A percentile compares a stretch with the other conserved stretches of the same genome.
Conservation (phyloP, 2,329 filamentous ascomycete species). For the Beauveria scarabaeidicola region DNA sequence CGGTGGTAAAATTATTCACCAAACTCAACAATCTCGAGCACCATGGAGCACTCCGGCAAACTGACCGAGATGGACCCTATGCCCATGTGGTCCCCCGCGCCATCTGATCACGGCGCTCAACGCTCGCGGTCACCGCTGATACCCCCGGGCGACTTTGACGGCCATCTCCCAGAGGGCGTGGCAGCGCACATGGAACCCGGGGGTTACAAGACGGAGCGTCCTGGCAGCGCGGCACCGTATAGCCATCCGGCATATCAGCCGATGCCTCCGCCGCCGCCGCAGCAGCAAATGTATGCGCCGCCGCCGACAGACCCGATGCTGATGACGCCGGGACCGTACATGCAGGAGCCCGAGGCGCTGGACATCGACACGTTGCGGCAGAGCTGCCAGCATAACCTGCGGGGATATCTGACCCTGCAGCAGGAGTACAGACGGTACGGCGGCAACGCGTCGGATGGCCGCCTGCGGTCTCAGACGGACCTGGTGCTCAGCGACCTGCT, state of each 20-base stretch:
- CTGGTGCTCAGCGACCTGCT: conserved; percentile 37
- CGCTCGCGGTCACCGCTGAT: neutral
- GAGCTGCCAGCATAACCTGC: conserved; percentile 28
- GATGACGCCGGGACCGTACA: neutral
- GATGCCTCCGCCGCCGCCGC: conserved; percentile 24
- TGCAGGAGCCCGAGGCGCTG: conserved; percentile 10
- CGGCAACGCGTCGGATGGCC: conserved; percentile 28
- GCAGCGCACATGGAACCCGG: conserved; percentile 16
- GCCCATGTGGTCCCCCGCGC: conserved; percentile 3
- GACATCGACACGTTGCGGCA: conserved; percentile 26
- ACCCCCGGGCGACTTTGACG: neutral
- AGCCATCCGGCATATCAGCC: conserved; percentile 7
- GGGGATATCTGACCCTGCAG: conserved; percentile 27
- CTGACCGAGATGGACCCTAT: conserved; percentile 4
- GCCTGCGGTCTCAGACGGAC: conserved; percentile 33
- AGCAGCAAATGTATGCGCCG: conserved; percentile 15
- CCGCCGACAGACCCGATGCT: neutral
- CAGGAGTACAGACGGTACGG: conserved; percentile 21
- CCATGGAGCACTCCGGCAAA: neutral
- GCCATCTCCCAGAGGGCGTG: conserved; percentile 5
- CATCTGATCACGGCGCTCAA: neutral
- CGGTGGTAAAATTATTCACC: neutral
- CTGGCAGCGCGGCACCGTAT: conserved; percentile 14
- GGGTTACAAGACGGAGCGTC: conserved; percentile 16
- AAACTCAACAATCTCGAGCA: neutral